These are phyloP conservation scores for Cucurbita maxima DNA, from an alignment of 306 rosid genomes.

Conservation along the genomic window DNA sequence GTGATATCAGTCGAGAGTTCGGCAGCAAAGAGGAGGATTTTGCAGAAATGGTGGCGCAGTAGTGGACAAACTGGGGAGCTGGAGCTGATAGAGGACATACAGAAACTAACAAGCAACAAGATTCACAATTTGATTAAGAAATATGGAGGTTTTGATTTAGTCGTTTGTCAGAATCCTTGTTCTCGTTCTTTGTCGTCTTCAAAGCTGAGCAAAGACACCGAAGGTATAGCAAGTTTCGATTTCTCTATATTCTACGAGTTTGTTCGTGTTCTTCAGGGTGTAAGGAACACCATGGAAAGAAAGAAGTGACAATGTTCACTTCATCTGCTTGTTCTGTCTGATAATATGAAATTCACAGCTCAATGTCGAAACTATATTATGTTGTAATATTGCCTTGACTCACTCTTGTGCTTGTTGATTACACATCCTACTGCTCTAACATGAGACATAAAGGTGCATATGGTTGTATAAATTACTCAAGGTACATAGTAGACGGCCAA, in stretches of 20 bases:
- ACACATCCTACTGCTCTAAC: not conserved
- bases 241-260: conserved; percentile 59
- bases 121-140: conserved; percentile 32
- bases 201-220: conserved; percentile 9
- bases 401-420: not conserved
- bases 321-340: not conserved
- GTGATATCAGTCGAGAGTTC: conserved; percentile 64
- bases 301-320: conserved; percentile 14
- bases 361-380: not conserved
- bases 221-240: conserved; percentile 28
- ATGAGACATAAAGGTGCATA: not conserved
- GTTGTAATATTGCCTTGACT: not conserved
- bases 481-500: not conserved
- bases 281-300: conserved; percentile 37
- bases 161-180: conserved; percentile 60
- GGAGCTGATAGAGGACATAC: conserved; percentile 63
- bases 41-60: conserved; percentile 66
- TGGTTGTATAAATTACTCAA: not conserved
- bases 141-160: conserved; percentile 51
- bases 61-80: conserved; percentile 54
- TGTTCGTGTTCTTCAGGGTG: conserved; percentile 59
- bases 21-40: conserved; percentile 44
- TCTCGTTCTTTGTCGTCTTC: conserved; percentile 13
- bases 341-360: not conserved
- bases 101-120: conserved; percentile 43